These are phyloP conservation scores for Fraxinus excelsior DNA, from an alignment of 257 asterid genomes.

Conservation along the genomic window DNA sequence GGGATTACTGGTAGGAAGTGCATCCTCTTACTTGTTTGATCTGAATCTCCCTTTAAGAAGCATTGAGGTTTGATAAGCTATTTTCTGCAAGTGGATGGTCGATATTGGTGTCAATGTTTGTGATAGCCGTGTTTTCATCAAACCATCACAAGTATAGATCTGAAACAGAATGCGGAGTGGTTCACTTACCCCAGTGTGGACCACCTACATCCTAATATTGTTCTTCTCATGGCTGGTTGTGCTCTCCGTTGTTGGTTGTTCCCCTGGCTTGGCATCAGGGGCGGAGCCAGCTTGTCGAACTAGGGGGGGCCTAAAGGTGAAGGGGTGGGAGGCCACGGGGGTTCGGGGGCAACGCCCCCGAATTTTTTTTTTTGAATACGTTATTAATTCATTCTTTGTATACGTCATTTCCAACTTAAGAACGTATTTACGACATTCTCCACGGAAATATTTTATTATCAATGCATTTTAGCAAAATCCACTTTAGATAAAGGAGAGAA, in stretches of 20 bases:
- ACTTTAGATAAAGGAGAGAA: too few species aligned
- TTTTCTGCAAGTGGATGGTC: not conserved
- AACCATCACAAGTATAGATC: constrained; percentile 36
- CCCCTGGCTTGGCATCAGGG: constrained; percentile 93
- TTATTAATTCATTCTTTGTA: too few species aligned
- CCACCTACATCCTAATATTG: constrained; percentile 73
- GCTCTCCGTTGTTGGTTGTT: constrained; percentile 69
- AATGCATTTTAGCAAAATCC: too few species aligned
- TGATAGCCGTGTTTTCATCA: not conserved
- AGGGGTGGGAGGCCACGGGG: too few species aligned
- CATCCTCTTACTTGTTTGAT: not conserved
- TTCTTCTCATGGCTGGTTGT: constrained; percentile 82
- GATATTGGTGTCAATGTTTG: not conserved
- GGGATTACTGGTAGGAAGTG: constrained; percentile 62
- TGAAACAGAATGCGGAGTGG: constrained; percentile 89
- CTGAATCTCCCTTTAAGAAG: not conserved
- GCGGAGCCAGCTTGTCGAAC: too few species aligned
- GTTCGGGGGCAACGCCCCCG: too few species aligned
- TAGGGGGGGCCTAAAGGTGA: too few species aligned
- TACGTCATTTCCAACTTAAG: too few species aligned
- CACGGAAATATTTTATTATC: too few species aligned
- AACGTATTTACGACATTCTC: too few species aligned
- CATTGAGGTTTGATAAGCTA: not conserved
- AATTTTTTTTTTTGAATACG: too few species aligned
- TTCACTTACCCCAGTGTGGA: constrained; percentile 92